Conservation (phyloP, 2,329 filamentous ascomycete species). For the Aspergillus ochraceus region DNA sequence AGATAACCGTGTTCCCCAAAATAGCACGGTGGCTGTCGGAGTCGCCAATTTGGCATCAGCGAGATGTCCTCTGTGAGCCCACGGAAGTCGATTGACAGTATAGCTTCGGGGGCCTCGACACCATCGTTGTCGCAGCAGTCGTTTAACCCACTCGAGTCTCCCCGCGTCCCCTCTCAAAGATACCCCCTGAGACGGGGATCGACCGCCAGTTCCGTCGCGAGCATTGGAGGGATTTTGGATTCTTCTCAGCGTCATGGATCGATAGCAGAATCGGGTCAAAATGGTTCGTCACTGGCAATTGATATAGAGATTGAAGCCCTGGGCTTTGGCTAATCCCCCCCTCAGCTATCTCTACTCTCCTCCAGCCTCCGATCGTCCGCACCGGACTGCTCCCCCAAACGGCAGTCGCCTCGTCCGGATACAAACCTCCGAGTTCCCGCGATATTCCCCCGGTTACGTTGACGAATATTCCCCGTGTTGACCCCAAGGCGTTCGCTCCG, state of each 20-base stretch:
- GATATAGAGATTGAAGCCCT: too few species aligned
- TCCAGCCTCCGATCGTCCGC: constrained; percentile 85
- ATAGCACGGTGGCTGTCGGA: constrained; percentile 33
- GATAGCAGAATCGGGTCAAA: constrained; percentile 74
- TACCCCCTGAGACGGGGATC: constrained; percentile 66
- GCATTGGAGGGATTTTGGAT: constrained; percentile 81
- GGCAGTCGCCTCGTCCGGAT: constrained; percentile 64
- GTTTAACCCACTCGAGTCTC: constrained; percentile 37
- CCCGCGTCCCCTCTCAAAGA: constrained; percentile 35
- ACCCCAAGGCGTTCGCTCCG: constrained; percentile 74
- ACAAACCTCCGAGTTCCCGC: constrained; percentile 78
- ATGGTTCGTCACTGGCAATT: constrained; percentile 56
- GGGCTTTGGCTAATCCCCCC: constrained; percentile 13
- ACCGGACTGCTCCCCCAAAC: constrained; percentile 83
- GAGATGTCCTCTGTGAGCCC: constrained; percentile 63
- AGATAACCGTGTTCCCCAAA: constrained; percentile 30
- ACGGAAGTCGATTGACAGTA: constrained; percentile 66
- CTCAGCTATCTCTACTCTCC: constrained; percentile 84
- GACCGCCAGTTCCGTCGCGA: constrained; percentile 82
- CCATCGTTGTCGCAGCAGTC: constrained; percentile 53
- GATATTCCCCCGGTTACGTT: constrained; percentile 93
- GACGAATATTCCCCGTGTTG: constrained; percentile 81
- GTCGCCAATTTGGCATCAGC: constrained; percentile 38
- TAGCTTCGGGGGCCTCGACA: constrained; percentile 56
- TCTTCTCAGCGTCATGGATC: constrained; percentile 60